phyloP scores from a whole-genome alignment of 495 filamentous ascomycete species.

The Acidiella bohemica region DNA sequence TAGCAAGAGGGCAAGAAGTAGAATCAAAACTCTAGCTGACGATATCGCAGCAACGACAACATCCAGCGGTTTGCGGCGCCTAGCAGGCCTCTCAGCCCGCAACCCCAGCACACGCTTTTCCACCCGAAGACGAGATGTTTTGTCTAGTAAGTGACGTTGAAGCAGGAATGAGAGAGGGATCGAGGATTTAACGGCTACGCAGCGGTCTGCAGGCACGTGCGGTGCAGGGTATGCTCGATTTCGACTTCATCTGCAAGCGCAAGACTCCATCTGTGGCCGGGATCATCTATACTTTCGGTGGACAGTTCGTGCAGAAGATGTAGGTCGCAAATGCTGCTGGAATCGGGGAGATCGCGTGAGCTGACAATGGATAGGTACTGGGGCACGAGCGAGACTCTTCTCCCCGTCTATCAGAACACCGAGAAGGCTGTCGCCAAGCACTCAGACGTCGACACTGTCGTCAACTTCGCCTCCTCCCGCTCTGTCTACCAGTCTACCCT shows the following conservation, averaged over 20 bases:
- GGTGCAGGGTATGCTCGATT: constrained; percentile 99
- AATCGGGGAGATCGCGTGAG: too few species aligned
- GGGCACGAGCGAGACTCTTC: constrained; percentile 97
- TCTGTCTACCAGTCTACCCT: constrained; percentile 95
- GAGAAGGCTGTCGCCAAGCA: constrained; percentile 94
- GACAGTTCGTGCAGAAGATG: constrained; percentile 99
- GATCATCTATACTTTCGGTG: constrained; percentile 99
- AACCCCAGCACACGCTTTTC: constrained; percentile 75
- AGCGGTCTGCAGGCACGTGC: constrained; percentile 92
- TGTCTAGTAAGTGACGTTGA: constrained; percentile 82
- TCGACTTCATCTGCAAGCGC: constrained; percentile 99
- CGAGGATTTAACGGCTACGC: constrained; percentile 18
- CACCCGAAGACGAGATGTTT: constrained; percentile 99
- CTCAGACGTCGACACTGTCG: constrained; percentile 88
- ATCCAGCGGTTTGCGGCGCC: constrained; percentile 92
- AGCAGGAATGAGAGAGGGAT: too few species aligned
- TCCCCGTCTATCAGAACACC: constrained; percentile 94
- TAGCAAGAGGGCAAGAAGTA: too few species aligned
- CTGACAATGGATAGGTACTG: constrained; percentile 52
- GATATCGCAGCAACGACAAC: constrained; percentile 66
- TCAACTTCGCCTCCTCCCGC: constrained; percentile 98
- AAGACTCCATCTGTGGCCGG: constrained; percentile 89
- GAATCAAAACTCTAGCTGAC: too few species aligned
- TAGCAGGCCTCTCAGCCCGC: constrained; percentile 80
- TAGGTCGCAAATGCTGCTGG: too few species aligned